A percentile compares a stretch with the other conserved stretches of the same genome.
Evolutionary conservation across 192 early-diverging fungal genomes (phyloP).

Genomic region (Coemansia sp.): DNA sequence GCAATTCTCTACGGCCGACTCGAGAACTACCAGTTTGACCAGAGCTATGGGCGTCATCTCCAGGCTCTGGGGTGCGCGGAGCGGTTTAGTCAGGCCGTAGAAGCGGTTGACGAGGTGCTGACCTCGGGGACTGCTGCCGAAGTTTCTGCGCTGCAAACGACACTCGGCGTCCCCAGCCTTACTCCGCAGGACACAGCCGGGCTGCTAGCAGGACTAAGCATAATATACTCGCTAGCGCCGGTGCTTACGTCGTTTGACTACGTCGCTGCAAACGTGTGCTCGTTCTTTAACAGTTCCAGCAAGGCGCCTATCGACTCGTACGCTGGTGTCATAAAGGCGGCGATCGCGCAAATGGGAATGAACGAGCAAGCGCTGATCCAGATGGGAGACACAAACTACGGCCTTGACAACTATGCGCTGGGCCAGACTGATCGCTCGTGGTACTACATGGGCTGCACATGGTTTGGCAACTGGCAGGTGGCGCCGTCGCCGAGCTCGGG

Average conservation of each 20-base stretch:
- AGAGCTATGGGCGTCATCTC: slow-evolving; percentile 36
- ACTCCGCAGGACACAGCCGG: slow-evolving; percentile 26
- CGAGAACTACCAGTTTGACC: slow-evolving; percentile 60
- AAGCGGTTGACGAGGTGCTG: slow-evolving; percentile 46
- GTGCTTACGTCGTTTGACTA: slow-evolving; percentile 1
- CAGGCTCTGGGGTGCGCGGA: slow-evolving; percentile 29
- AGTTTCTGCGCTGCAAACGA: slow-evolving; percentile 11
- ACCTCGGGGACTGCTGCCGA: slow-evolving; percentile 3
- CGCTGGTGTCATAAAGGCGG: slow-evolving; percentile 16
- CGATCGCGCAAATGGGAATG: slow-evolving; percentile 14
- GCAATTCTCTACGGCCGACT: slow-evolving; percentile 60
- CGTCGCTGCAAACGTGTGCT: slow-evolving; percentile 19
- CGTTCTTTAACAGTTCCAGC: slow-evolving; percentile 16
- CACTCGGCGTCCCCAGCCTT: slow-evolving; percentile 29
- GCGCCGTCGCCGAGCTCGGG: slow-evolving; percentile 20
- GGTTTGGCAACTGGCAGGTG: slow-evolving; percentile 62
- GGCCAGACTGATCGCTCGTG: slow-evolving; percentile 42
- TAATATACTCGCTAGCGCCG: slow-evolving; percentile 19
- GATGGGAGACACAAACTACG: slow-evolving; percentile 33
- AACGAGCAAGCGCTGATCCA: slow-evolving; percentile 18
- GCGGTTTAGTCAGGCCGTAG: slow-evolving; percentile 24
- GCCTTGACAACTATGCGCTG: slow-evolving; percentile 28
- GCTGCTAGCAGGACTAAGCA: slow-evolving; percentile 19
- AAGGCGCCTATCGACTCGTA: slow-evolving; percentile 12
- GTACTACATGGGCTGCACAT: slow-evolving; percentile 63